Conservation (phyloP, 352 stramenopile species). For the Pythium aphanidermatum region DNA sequence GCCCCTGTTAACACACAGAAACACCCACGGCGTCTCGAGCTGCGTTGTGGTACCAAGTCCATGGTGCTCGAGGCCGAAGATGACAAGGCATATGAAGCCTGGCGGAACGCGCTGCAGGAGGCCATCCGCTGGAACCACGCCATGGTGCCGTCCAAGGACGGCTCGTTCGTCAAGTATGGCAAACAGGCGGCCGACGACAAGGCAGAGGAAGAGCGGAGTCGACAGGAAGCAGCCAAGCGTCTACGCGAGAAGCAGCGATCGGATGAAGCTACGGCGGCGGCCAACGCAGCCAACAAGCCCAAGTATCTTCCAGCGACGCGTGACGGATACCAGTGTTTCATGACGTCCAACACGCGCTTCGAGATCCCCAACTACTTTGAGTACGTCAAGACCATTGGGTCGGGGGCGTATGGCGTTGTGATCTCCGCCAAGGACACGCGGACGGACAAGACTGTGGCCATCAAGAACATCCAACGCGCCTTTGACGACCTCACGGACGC, state of each 20-base stretch:
- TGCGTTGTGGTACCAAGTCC: conserved; percentile 64
- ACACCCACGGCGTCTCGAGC: conserved; percentile 54
- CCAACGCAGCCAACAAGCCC: conserved; percentile 70
- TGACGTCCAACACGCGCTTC: conserved; percentile 80
- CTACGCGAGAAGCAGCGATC: conserved; percentile 67
- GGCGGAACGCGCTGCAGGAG: conserved; percentile 72
- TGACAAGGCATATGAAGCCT: conserved; percentile 42
- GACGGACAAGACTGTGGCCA: conserved; percentile 46
- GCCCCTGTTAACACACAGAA: conserved; percentile 39
- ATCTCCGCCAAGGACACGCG: conserved; percentile 62
- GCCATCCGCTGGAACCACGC: conserved; percentile 84
- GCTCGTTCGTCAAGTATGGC: conserved; percentile 73
- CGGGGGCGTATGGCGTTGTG: conserved; percentile 89
- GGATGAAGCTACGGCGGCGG: conserved; percentile 50
- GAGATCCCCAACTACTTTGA: conserved; percentile 75
- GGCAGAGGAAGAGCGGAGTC: conserved; percentile 60
- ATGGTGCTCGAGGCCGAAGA: conserved; percentile 73
- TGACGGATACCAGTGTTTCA: conserved; percentile 69
- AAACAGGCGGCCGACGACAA: conserved; percentile 71
- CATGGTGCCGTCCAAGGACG: conserved; percentile 77
- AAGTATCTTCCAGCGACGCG: conserved; percentile 76
- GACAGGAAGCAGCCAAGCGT: conserved; percentile 66
- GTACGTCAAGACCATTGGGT: conserved; percentile 86
- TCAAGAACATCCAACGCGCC: conserved; percentile 94
- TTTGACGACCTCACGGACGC: conserved; percentile 98